Evolutionary conservation across 129 eudicot genomes (phyloP), one percentile per base, ranked within the genome.

Genomic region (Lonicera japonica): DNA sequence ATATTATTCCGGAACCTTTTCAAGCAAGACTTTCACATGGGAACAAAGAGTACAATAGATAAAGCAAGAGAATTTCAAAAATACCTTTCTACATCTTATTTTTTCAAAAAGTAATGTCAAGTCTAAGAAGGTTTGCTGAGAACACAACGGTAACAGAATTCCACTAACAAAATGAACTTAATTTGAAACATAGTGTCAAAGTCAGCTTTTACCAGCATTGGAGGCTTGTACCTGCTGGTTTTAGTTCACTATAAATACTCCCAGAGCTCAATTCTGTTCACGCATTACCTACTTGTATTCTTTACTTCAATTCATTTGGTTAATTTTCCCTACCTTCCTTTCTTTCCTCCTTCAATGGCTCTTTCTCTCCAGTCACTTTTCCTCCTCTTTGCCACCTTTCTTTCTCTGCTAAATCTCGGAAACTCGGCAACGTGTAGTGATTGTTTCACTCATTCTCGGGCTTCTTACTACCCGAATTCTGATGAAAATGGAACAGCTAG

Each of bases 401-500:
- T 78, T 54, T 59, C 72, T 21, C 18, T 78, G 73, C 71, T 69
- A 64, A 61, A 51, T 68, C 57, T 50, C 11, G 78, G 66, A 29
- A 72, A 64, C 46, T 61, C 86, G 3, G 79, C 70, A 8, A 60
- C 79, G 24, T 77, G 90, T 63, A 61, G 60, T n/a, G 79, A 76
- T 66, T 69, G 87, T 60, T 88, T 84, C 73, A 68, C 63, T 71
- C 89, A 70, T 58, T 88, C 96, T 25, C 77, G 82, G 8, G 96
- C 96, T 61, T 74, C 77, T 57, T 72, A 84, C 79, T 88, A 88
- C 63, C 89, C 94, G 3, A 40, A 77, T 60, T 88, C 96, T 74
- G 94, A 84, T 60, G 87, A 79, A 36, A 75, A 69, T 14, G 96
- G 96, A 72, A 81, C 96, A 66, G 89, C 76, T 74, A 71, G 96